Evolutionary conservation across 345 rosid genomes (phyloP).

Genomic region (Dovyalis caffra): DNA sequence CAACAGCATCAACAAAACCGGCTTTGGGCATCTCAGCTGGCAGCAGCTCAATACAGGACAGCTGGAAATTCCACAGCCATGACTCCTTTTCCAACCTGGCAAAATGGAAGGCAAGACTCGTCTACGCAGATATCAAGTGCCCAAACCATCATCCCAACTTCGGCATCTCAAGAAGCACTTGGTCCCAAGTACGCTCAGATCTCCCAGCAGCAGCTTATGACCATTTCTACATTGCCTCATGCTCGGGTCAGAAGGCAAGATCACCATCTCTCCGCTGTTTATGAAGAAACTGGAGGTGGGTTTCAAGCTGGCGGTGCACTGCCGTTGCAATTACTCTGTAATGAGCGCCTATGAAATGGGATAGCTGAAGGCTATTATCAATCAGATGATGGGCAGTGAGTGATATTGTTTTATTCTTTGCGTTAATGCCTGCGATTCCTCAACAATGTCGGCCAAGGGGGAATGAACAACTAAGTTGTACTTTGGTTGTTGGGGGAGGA

Average conservation of each 20-base stretch:
- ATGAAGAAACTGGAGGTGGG: conserved; percentile 36
- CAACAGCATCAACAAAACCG: conserved; percentile 28
- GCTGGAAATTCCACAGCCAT: conserved; percentile 27
- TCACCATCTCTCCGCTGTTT: conserved; percentile 40
- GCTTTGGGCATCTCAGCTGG: conserved; percentile 50
- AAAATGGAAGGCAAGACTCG: conserved; percentile 40
- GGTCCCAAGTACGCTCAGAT: conserved; percentile 35
- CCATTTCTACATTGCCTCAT: conserved; percentile 37
- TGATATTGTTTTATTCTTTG: conserved; percentile 27
- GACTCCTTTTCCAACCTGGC: conserved; percentile 45
- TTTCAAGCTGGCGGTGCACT: conserved; percentile 38
- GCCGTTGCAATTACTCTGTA: conserved; percentile 63
- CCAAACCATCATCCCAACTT: conserved; percentile 24
- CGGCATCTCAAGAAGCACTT: conserved; percentile 24
- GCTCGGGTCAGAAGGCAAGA: conserved; percentile 48
- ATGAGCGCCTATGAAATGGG: conserved; percentile 38
- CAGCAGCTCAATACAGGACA: conserved; percentile 45
- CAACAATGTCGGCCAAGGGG: neutral
- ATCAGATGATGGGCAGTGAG: neutral
- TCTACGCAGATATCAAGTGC: conserved; percentile 28
- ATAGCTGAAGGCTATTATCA: neutral
- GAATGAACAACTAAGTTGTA: neutral
- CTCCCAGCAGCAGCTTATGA: conserved; percentile 35
- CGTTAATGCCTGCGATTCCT: neutral
- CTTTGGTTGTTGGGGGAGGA: neutral